Evolutionary conservation across 345 rosid genomes (phyloP).

Genomic region (Arabidopsis arenosa): DNA sequence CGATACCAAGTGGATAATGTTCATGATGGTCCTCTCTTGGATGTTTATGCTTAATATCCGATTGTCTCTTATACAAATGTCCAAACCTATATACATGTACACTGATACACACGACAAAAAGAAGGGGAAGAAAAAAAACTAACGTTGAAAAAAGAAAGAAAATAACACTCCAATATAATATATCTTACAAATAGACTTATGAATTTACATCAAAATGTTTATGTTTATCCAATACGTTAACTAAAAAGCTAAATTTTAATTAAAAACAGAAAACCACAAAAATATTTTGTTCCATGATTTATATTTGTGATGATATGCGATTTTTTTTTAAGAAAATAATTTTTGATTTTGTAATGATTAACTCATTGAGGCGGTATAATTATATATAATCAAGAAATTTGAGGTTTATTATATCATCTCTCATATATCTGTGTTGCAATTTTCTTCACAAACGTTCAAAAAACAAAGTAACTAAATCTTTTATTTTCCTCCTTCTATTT

Average conservation of each 20-base stretch:
- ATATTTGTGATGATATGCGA: background rate
- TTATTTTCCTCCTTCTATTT: background rate
- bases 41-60: conserved; percentile 30
- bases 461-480: background rate
- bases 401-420: background rate
- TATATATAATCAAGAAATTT: background rate
- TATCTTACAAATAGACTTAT: background rate
- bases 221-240: background rate
- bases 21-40: conserved; percentile 41
- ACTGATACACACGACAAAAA: background rate
- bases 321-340: no score
- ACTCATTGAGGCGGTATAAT: background rate
- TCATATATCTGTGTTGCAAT: background rate
- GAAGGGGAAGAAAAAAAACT: background rate
- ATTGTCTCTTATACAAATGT: conserved; percentile 28
- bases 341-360: background rate
- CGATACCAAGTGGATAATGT: conserved; percentile 41
- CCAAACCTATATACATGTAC: conserved; percentile 7
- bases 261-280: background rate
- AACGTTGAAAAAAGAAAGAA: background rate
- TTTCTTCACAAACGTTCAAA: background rate
- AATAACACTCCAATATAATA: background rate
- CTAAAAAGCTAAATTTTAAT: background rate
- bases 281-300: background rate
- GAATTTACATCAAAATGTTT: background rate